Percentiles rank a stretch among this genome's conserved stretches.
Evolutionary conservation across 2,329 filamentous ascomycete genomes (phyloP).

Genomic region (Ophiostoma angusticollis): DNA sequence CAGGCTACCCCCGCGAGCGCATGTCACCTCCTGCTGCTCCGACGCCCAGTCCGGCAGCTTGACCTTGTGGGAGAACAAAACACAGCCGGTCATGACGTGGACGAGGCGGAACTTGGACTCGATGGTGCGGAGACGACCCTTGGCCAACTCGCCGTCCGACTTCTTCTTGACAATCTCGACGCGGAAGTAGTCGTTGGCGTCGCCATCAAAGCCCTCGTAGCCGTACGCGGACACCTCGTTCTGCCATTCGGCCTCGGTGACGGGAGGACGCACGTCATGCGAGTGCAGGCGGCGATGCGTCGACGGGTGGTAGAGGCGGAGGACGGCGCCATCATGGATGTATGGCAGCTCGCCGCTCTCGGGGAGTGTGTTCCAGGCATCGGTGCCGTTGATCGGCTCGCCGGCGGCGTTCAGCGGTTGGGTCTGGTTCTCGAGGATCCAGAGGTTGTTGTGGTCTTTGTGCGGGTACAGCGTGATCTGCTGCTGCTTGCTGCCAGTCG

Average conservation of each 20-base stretch:
- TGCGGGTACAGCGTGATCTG: slow-evolving; percentile 97
- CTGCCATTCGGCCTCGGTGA: slow-evolving; percentile 86
- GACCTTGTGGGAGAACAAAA: slow-evolving; percentile 95
- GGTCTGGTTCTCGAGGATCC: slow-evolving; percentile 90
- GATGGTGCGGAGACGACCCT: slow-evolving; percentile 80
- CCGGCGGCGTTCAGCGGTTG: slow-evolving; percentile 70
- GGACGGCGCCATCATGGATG: slow-evolving; percentile 65
- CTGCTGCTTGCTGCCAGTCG: slow-evolving; percentile 93
- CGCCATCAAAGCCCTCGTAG: slow-evolving; percentile 90
- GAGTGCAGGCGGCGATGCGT: slow-evolving; percentile 90
- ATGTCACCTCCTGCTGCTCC: slow-evolving; percentile 98
- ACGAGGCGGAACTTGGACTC: slow-evolving; percentile 93
- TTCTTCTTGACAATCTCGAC: slow-evolving; percentile 87
- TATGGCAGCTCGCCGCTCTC: slow-evolving; percentile 39
- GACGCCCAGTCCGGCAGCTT: slow-evolving; percentile 97
- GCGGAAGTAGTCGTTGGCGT: slow-evolving; percentile 92
- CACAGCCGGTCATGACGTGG: slow-evolving; percentile 93
- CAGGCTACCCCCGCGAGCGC: slow-evolving; percentile 76
- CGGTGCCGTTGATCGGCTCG: slow-evolving; percentile 63
- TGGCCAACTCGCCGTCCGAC: slow-evolving; percentile 66
- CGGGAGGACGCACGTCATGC: slow-evolving; percentile 78
- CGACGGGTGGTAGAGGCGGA: slow-evolving; percentile 71
- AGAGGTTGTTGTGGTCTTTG: slow-evolving; percentile 97
- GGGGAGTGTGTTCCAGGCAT: slow-evolving; percentile 66
- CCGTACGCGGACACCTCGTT: slow-evolving; percentile 95